Percentiles rank a stretch among this genome's conserved stretches.
Conservation (phyloP, 2,329 filamentous ascomycete genomes). For the Sporothrix brasiliensis region DNA sequence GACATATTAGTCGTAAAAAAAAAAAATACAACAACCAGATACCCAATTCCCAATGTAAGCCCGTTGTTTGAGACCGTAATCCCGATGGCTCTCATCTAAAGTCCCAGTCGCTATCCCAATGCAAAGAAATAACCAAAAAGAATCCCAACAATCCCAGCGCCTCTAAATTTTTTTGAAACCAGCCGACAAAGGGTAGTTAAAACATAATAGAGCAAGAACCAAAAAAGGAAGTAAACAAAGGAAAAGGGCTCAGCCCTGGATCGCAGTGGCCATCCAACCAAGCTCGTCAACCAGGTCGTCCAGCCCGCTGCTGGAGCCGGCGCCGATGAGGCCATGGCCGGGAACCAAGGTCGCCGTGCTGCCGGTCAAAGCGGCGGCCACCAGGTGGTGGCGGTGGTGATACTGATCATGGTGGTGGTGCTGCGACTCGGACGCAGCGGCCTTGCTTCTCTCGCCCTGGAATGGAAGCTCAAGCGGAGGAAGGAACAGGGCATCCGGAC, state of each 20-base stretch:
- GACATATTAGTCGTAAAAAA: background rate
- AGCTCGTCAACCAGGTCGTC: slow-evolving; percentile 49
- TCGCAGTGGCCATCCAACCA: slow-evolving; percentile 56
- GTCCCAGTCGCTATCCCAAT: slow-evolving; percentile 22
- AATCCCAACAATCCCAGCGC: background rate
- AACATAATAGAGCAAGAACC: background rate
- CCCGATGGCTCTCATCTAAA: slow-evolving; percentile 12
- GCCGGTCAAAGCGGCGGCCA: slow-evolving; percentile 35
- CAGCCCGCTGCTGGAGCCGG: slow-evolving; percentile 39
- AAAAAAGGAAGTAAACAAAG: background rate
- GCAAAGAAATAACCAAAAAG: background rate
- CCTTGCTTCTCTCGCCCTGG: slow-evolving; percentile 6
- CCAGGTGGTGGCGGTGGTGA: slow-evolving; percentile 39
- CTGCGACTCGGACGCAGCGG: background rate
- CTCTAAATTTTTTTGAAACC: background rate
- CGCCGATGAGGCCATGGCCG: slow-evolving; percentile 37
- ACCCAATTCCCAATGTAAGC: background rate
- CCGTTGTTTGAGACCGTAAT: slow-evolving; percentile 6
- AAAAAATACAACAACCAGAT: background rate
- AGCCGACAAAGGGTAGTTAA: slow-evolving; percentile 8
- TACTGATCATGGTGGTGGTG: background rate
- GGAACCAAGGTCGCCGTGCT: slow-evolving; percentile 42
- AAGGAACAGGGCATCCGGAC: slow-evolving; percentile 21
- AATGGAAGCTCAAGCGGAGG: slow-evolving; percentile 11
- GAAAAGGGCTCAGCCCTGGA: slow-evolving; percentile 41